These are phyloP conservation scores for Cladosporium sp. DNA, from an alignment of 2,329 filamentous ascomycete species.

Conservation along the genomic window DNA sequence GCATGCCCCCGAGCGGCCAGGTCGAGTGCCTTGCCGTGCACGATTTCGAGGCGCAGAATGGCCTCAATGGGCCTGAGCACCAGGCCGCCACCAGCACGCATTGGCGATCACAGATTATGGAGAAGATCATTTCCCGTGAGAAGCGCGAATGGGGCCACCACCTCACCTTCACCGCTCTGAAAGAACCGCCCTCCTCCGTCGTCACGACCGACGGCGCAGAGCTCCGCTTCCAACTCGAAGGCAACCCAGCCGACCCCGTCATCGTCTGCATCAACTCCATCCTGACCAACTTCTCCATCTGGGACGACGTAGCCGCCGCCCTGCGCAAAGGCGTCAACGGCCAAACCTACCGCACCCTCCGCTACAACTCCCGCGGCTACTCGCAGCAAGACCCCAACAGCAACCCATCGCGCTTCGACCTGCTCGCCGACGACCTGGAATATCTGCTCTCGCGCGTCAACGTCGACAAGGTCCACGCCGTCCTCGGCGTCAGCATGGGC, in stretches of 20 bases:
- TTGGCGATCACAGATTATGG: conserved; percentile 57
- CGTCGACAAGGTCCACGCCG: conserved; percentile 59
- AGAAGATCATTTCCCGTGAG: conserved; percentile 55
- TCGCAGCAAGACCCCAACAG: conserved; percentile 36
- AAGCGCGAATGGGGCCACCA: conserved; percentile 64
- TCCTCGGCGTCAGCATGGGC: conserved; percentile 77
- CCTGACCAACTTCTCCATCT: conserved; percentile 73
- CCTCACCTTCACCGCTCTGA: conserved; percentile 68
- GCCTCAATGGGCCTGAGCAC: conserved; percentile 61
- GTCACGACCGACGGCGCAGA: conserved; percentile 64
- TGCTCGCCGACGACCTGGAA: conserved; percentile 64
- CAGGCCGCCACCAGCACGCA: conserved; percentile 57
- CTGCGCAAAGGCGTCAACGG: conserved; percentile 50
- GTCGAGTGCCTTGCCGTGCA: conserved; percentile 64
- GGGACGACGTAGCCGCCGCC: conserved; percentile 67
- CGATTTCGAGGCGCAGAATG: conserved; percentile 66
- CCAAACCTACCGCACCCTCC: conserved; percentile 66
- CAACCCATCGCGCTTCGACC: conserved; percentile 53
- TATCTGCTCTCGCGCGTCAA: conserved; percentile 65
- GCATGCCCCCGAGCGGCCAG: conserved; percentile 40
- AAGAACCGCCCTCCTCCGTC: conserved; percentile 62
- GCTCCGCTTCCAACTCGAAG: conserved; percentile 73
- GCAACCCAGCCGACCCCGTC: conserved; percentile 64
- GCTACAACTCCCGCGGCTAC: conserved; percentile 74
- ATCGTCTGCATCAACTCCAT: conserved; percentile 78